Evolutionary conservation across 345 rosid genomes (phyloP), one percentile per base, ranked within the genome.

Genomic region (Clarkia xantiana): DNA sequence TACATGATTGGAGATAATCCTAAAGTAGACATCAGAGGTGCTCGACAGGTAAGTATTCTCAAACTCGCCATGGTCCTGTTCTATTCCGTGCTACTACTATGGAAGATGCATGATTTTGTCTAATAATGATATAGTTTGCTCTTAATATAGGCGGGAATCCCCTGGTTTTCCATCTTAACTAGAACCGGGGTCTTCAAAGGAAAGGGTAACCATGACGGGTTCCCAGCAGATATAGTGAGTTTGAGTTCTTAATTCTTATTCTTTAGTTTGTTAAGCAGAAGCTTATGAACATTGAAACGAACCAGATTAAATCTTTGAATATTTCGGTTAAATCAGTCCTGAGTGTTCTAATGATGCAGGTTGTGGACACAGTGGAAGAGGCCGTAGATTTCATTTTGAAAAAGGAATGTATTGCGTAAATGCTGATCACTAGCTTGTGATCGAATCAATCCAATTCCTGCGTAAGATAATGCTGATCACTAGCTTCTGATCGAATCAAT

Each of bases 1-100:
- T 82, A 82, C 58, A 84, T 84, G 94, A 59, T 88, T 14, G 94
- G 94, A 60, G 97, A 82, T 58, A 88, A 88, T 56, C 97, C 94
- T 18, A 70, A 72, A 43, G 77, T 80, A 17, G 85, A 88, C 63
- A 80, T 88, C 49, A 75, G 67, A 57, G 93, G 97, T 34, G 83
- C 89, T 57, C 54, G 23, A 2, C 65, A 68, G 91, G 93, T 88
- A 67, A 58, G 60, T 63, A 44, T 13, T 15, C 15, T 15, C 40
- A 51, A 19, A 34, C 15, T 42, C 25, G 40, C 23, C 40, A n/a
- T 23, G 10, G 11, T 44, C 53, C 11, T 22, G 9, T 56, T 46
- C n/a, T 8, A 11, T 23, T 4, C n/a, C n/a, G n/a, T n/a, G n/a
- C 22, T 39, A 23, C 29, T 29, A 29, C 36, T 29, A 5, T 29